These are phyloP conservation scores for Physaria fendleri DNA, from an alignment of 345 rosid species.

Conservation along the genomic window DNA sequence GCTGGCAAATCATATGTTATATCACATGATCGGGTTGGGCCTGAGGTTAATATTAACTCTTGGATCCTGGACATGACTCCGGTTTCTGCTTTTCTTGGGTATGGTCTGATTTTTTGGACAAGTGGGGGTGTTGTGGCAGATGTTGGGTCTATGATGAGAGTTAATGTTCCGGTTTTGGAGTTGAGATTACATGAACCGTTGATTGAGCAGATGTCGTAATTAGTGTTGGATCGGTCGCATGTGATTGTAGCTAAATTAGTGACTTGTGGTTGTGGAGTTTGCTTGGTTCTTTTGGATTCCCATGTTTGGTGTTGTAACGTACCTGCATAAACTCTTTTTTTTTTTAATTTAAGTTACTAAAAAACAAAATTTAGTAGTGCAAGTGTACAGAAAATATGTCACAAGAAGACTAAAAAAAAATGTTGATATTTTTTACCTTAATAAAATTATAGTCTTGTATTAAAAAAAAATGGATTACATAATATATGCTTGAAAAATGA, in stretches of 20 bases:
- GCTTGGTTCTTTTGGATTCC: neutral
- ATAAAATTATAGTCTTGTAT: too few species aligned
- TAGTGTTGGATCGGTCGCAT: conserved; percentile 43
- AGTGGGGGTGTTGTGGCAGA: neutral
- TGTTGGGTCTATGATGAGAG: conserved; percentile 15
- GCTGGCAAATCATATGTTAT: conserved; percentile 44
- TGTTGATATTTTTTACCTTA: too few species aligned
- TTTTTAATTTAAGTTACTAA: too few species aligned
- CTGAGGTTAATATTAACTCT: conserved; percentile 37
- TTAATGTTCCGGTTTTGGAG: conserved; percentile 33
- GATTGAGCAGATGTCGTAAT: conserved; percentile 46
- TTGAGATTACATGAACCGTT: conserved; percentile 38
- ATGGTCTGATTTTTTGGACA: conserved; percentile 42
- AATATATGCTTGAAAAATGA: neutral
- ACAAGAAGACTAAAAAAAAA: neutral
- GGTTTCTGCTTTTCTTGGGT: conserved; percentile 47
- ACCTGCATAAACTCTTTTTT: too few species aligned
- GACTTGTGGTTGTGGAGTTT: conserved; percentile 4
- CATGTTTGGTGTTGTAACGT: conserved; percentile 8
- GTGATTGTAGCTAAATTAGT: conserved; percentile 20
- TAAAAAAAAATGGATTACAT: too few species aligned
- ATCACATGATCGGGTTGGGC: conserved; percentile 32
- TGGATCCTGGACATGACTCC: conserved; percentile 29
- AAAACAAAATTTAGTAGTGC: neutral
- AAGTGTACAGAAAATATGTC: neutral